Percentiles rank a stretch among this genome's conserved stretches.
phyloP scores from a whole-genome alignment of 1,284 basidiomycete genomes.

The Puccinia polysora region DNA sequence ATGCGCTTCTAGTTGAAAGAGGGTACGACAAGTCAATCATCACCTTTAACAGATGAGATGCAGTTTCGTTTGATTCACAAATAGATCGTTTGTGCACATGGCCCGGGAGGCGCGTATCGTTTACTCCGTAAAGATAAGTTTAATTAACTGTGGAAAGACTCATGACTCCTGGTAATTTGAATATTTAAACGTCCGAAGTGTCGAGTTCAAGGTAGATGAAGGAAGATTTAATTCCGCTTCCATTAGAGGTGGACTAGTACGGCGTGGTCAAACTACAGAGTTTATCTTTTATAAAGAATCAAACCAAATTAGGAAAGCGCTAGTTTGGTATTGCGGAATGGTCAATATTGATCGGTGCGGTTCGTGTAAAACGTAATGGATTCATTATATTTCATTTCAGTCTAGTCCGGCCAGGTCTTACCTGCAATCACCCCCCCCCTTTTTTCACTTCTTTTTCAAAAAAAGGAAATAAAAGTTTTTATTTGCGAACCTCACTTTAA shows the following conservation, averaged over 20 bases:
- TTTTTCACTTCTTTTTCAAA: too few species aligned
- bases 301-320: neutral
- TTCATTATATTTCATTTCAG: slow-evolving; percentile 2
- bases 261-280: too few species aligned
- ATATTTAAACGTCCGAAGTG: neutral
- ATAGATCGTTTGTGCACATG: neutral
- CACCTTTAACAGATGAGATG: too few species aligned
- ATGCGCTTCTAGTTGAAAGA: too few species aligned
- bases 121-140: too few species aligned
- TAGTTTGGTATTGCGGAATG: neutral
- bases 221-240: neutral
- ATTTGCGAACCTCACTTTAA: too few species aligned
- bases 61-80: neutral
- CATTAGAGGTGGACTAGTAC: too few species aligned
- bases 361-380: neutral
- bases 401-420: too few species aligned
- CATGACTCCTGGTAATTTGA: slow-evolving; percentile 3
- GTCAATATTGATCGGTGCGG: neutral
- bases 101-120: neutral
- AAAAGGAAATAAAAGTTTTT: too few species aligned
- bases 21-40: too few species aligned
- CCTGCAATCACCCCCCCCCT: too few species aligned
- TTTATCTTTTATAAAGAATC: neutral
- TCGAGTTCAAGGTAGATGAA: neutral
- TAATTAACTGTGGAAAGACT: too few species aligned